These are phyloP conservation scores for Neostapfia colusana DNA, from an alignment of 176 grass and related monocot genomes.

Conservation along the genomic window DNA sequence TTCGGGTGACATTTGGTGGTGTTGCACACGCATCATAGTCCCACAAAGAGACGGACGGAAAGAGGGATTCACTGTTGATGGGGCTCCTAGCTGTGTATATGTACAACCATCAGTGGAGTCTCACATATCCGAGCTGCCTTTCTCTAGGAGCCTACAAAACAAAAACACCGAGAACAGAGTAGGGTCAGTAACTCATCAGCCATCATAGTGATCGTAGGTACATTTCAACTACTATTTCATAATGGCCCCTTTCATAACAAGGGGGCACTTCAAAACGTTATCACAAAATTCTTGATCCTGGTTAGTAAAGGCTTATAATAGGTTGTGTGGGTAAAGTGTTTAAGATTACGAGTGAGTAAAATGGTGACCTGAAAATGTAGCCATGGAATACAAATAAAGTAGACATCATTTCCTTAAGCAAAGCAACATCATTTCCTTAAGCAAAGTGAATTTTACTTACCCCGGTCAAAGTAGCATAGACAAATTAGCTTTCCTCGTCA, in stretches of 20 bases:
- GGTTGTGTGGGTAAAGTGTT: not conserved
- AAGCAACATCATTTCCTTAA: conserved; percentile 3
- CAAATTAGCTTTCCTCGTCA: conserved; percentile 62
- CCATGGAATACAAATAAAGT: not conserved
- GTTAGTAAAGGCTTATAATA: not conserved
- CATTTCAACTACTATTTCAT: not conserved
- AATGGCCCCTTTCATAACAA: not conserved
- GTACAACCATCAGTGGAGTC: conserved; percentile 36
- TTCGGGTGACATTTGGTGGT: not conserved
- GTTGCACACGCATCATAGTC: not conserved
- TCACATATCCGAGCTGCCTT: conserved; percentile 16
- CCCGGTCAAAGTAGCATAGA: conserved; percentile 17
- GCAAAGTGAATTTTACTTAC: conserved; percentile 47
- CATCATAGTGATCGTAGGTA: not conserved
- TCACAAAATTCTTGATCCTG: not conserved
- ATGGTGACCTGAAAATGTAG: too few relatives aligned
- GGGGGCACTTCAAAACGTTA: conserved; percentile 1
- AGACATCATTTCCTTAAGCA: not conserved
- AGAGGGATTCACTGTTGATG: not conserved
- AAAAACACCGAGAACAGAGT: conserved; percentile 16
- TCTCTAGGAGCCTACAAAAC: conserved; percentile 23
- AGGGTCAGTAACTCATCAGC: not conserved
- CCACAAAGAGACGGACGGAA: not conserved
- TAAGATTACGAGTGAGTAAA: too few relatives aligned
- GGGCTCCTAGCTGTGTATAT: conserved; percentile 12